Evolutionary conservation across 2,329 filamentous ascomycete genomes (phyloP), one percentile per base, ranked within the genome.

Genomic region (Colletotrichum noveboracense): DNA sequence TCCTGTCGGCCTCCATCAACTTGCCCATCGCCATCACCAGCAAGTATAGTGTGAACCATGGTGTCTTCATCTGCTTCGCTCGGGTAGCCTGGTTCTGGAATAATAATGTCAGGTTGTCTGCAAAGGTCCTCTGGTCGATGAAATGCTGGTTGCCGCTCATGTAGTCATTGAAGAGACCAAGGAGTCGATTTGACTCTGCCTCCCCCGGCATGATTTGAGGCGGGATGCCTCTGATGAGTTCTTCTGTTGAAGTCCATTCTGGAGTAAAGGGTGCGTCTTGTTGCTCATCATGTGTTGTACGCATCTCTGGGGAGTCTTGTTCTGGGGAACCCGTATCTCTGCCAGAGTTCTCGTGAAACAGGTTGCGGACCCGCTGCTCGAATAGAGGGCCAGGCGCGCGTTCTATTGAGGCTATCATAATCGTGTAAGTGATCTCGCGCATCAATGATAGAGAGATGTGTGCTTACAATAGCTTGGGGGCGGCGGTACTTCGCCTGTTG

Each of bases 1-100:
- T 75, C 18, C 77, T 80, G 0, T 77, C 71, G 10, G 76, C 78
- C 3, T 78, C 79, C 28, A 82, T 80, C 32, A 81, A 76, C 76
- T 79, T 82, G 2, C 78, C 81, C 62, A 82, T 79, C 7, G 81
- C 80, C 80, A 82, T 81, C 6, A 82, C 79, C 18, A 82, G 55
- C 2, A 82, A 62, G 56, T 82, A 82, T 28, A 81, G 76, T 0
- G 76, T 79, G 43, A 80, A 82, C 80, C 80, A 82, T 3, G 74
- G 74, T 0, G 78, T 78, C 12, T 76, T 77, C 58, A 78, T 70
- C 71, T 80, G 79, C 12, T 78, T 76, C 2, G 73, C 65, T 4
- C 74, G 70, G 7, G 74, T 68, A 10, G 74, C 64, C 10, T 80
- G 79, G 5, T 69, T 80, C 58, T 79, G 76, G n/a, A 79, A 82